Evolutionary conservation across 2,329 filamentous ascomycete genomes (phyloP).

Genomic region (Cercospora nicotianae): DNA sequence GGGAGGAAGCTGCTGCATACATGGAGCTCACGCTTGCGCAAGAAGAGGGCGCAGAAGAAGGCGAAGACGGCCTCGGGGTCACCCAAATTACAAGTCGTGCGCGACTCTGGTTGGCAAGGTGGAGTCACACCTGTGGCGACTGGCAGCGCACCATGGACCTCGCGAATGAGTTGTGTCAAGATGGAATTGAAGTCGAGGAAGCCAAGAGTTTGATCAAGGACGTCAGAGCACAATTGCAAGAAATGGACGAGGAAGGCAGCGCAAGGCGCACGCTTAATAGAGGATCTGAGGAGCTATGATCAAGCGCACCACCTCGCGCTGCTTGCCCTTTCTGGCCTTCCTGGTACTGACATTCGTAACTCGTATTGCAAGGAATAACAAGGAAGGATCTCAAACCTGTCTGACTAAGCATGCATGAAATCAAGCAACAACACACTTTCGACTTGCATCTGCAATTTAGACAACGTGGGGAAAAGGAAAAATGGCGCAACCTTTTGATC

Average conservation of each 20-base stretch:
- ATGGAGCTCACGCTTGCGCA: constrained; percentile 96
- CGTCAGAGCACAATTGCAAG: constrained; percentile 70
- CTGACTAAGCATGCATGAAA: constrained; percentile 14
- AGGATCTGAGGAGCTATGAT: constrained; percentile 12
- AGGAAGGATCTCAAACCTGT: not conserved
- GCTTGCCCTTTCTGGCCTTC: not conserved
- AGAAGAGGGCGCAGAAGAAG: constrained; percentile 67
- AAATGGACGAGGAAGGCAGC: constrained; percentile 18
- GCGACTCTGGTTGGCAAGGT: constrained; percentile 86
- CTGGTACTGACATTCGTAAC: not conserved
- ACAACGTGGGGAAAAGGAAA: not conserved
- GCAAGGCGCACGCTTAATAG: not conserved
- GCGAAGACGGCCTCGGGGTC: constrained; percentile 68
- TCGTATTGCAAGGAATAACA: constrained; percentile 10
- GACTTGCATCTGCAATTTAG: constrained; percentile 6
- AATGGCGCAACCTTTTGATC: constrained; percentile 27
- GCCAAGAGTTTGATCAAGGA: constrained; percentile 90
- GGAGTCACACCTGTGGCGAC: constrained; percentile 74
- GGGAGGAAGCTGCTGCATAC: constrained; percentile 80
- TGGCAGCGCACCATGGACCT: constrained; percentile 74
- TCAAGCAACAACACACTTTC: constrained; percentile 4
- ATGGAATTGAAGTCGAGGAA: constrained; percentile 94
- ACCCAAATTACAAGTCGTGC: constrained; percentile 90
- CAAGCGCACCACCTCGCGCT: not conserved
- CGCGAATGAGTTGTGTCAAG: constrained; percentile 88